Evolutionary conservation across 2,329 filamentous ascomycete genomes (phyloP).

Genomic region (Botrytis hyacinthi): DNA sequence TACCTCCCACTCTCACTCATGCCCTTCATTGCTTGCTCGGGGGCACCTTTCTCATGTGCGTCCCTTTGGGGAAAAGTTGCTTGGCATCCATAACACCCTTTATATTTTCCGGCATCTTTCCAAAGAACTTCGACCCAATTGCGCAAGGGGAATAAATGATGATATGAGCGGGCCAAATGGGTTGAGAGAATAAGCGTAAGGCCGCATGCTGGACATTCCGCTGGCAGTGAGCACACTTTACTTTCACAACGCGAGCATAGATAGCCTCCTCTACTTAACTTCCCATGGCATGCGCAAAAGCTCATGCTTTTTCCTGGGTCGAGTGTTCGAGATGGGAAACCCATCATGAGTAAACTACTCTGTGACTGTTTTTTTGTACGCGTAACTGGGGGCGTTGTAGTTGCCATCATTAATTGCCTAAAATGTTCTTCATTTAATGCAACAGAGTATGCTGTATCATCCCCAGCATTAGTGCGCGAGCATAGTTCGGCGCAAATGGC

Average conservation of each 20-base stretch:
- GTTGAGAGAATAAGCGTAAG: slow-evolving; percentile 93
- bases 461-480: slow-evolving; percentile 79
- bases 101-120: slow-evolving; percentile 57
- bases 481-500: slow-evolving; percentile 90
- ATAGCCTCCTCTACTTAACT: slow-evolving; percentile 80
- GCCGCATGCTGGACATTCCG: slow-evolving; percentile 87
- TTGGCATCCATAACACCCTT: slow-evolving; percentile 76
- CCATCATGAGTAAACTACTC: slow-evolving; percentile 87
- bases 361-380: slow-evolving; percentile 59
- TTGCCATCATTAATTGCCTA: slow-evolving; percentile 80
- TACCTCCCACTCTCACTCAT: slow-evolving; percentile 87
- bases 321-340: slow-evolving; percentile 84
- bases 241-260: slow-evolving; percentile 82
- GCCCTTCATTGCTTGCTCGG: slow-evolving; percentile 48
- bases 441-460: slow-evolving; percentile 73
- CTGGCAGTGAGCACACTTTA: slow-evolving; percentile 86
- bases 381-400: slow-evolving; percentile 86
- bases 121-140: slow-evolving; percentile 93
- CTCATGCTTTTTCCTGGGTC: slow-evolving; percentile 64
- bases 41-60: slow-evolving; percentile 36
- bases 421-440: slow-evolving; percentile 87
- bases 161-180: slow-evolving; percentile 87
- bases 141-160: slow-evolving; percentile 83
- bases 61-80: slow-evolving; percentile 37
- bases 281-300: slow-evolving; percentile 88